These are phyloP conservation scores for Trypanosoma theileri DNA, from an alignment of 208 protist species.

Conservation along the genomic window DNA sequence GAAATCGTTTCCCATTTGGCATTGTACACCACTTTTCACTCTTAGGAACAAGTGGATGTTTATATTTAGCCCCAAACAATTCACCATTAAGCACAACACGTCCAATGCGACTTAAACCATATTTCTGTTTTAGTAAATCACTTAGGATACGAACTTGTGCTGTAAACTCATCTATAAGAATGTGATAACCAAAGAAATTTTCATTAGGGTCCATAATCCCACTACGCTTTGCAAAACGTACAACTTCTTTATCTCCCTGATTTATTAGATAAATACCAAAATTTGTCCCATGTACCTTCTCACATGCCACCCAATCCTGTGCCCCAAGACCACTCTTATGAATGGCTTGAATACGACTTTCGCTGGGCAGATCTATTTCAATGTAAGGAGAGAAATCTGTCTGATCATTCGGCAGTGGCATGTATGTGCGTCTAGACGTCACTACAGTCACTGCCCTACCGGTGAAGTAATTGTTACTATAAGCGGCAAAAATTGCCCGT, in stretches of 20 bases:
- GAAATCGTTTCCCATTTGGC: constrained; percentile 77
- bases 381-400: constrained; percentile 78
- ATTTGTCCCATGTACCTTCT: constrained; percentile 90
- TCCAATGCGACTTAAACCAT: constrained; percentile 62
- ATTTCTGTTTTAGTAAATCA: constrained; percentile 74
- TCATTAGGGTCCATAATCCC: constrained; percentile 88
- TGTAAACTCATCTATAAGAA: constrained; percentile 70
- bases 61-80: constrained; percentile 87
- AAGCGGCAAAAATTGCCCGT: background rate
- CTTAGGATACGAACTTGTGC: constrained; percentile 63
- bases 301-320: constrained; percentile 82
- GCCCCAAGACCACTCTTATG: constrained; percentile 53
- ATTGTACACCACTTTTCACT: constrained; percentile 82
- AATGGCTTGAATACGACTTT: constrained; percentile 82
- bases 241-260: constrained; percentile 40
- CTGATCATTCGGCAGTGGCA: constrained; percentile 68
- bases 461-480: background rate
- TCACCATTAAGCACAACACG: constrained; percentile 81
- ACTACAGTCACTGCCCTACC: background rate
- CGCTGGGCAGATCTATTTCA: constrained; percentile 83
- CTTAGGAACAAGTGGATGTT: constrained; percentile 81
- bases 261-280: constrained; percentile 82
- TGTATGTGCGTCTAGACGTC: constrained; percentile 37
- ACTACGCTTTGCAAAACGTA: constrained; percentile 82
- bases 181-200: constrained; percentile 91